A percentile compares a stretch with the other conserved stretches of the same genome.
Conservation (phyloP, 805 yeast genomes). For the Saturnispora gosingensis region DNA sequence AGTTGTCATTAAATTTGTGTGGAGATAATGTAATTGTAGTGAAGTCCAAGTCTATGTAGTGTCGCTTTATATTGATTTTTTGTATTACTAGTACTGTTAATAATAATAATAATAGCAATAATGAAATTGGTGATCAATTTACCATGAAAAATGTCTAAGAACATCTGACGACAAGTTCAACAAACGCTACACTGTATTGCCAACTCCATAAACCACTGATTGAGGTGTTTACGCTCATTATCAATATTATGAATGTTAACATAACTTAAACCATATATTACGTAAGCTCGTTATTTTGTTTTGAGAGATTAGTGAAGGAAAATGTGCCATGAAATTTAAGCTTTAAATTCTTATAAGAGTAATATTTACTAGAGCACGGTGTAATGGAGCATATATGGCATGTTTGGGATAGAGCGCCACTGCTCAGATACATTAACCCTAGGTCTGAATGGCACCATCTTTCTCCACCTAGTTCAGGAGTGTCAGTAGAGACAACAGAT, state of each 20-base stretch:
- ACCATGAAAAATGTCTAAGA: neutral
- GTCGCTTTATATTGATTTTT: neutral
- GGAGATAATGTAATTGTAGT: neutral
- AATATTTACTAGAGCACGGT: neutral
- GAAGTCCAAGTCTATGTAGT: neutral
- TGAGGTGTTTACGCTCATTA: neutral
- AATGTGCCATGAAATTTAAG: neutral
- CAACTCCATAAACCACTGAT: neutral
- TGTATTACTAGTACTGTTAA: neutral
- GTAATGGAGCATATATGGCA: slow-evolving; percentile 4
- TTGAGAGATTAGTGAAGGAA: neutral
- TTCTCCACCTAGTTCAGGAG: slow-evolving; percentile 11
- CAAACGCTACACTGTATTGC: no score
- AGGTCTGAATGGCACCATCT: slow-evolving; percentile 20
- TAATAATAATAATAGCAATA: neutral
- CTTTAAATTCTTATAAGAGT: neutral
- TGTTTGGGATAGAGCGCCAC: slow-evolving; percentile 22
- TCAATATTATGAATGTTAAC: neutral
- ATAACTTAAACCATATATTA: neutral
- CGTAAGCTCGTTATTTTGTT: neutral
- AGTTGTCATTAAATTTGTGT: slow-evolving; percentile 2
- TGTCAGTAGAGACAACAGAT: slow-evolving; percentile 38
- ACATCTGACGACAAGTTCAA: neutral
- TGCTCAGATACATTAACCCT: slow-evolving; percentile 20
- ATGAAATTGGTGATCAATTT: neutral